A percentile compares a stretch with the other conserved stretches of the same genome.
These are phyloP conservation scores for Lepidium didymum DNA, from an alignment of 345 rosid genomes.

Conservation along the genomic window DNA sequence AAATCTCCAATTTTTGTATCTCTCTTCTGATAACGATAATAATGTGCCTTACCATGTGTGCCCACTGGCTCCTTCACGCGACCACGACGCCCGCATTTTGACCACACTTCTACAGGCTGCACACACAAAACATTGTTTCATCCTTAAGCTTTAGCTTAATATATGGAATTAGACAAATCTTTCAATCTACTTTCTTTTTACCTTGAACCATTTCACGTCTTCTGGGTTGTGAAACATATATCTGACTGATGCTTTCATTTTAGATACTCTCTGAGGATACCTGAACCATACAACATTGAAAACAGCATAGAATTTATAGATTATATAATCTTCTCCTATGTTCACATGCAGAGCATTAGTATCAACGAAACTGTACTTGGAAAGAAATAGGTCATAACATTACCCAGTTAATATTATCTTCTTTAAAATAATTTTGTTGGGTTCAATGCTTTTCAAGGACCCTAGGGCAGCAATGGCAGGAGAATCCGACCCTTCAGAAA, in stretches of 20 bases:
- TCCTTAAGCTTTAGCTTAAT: background rate
- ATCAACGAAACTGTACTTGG: background rate
- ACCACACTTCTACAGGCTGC: constrained; percentile 93
- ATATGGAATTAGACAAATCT: background rate
- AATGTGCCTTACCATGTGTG: constrained; percentile 62
- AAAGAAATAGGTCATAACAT: background rate
- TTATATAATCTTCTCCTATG: background rate
- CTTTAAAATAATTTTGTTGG: constrained; percentile 76
- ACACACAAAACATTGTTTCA: constrained; percentile 5
- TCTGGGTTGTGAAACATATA: constrained; percentile 94
- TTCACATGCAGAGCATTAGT: background rate
- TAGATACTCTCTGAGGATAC: constrained; percentile 89
- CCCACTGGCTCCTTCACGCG: constrained; percentile 93
- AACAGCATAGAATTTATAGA: background rate
- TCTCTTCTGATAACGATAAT: background rate
- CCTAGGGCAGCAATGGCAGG: constrained; percentile 84
- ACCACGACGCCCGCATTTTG: constrained; percentile 79
- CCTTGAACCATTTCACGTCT: constrained; percentile 98
- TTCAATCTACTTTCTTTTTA: constrained; percentile 13
- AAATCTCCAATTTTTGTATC: background rate
- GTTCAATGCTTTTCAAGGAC: constrained; percentile 73
- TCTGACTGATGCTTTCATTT: constrained; percentile 70
- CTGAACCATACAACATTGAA: constrained; percentile 38
- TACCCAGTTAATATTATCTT: constrained; percentile 94
- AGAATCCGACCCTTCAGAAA: constrained; percentile 35